Percentiles rank a stretch among this genome's conserved stretches.
Evolutionary conservation across 345 rosid genomes (phyloP).

Genomic region (Carallia brachiata): DNA sequence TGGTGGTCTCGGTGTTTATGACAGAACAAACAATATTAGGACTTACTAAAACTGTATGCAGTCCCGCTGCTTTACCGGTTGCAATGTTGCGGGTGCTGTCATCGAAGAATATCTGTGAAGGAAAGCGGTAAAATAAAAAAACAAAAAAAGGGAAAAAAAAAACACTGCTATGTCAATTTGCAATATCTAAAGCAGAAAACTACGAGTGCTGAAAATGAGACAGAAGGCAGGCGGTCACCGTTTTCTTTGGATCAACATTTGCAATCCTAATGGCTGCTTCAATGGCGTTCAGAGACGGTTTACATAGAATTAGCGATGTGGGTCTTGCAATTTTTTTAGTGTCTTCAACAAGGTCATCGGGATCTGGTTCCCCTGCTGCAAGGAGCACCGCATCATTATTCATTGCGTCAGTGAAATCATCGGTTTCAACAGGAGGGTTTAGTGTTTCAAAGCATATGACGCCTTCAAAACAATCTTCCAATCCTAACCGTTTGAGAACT

Average conservation of each 20-base stretch:
- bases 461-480: constrained; percentile 53
- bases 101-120: constrained; percentile 70
- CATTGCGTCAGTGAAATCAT: constrained; percentile 1
- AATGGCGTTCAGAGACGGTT: constrained; percentile 22
- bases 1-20: no score
- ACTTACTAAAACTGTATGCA: constrained; percentile 25
- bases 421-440: constrained; percentile 38
- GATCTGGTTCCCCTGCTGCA: constrained; percentile 17
- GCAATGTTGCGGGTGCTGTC: constrained; percentile 27
- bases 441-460: constrained; percentile 78
- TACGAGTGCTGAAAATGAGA: neutral
- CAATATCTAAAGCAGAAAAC: neutral
- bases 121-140: neutral
- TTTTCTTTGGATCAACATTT: constrained; percentile 22
- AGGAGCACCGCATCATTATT: constrained; percentile 16
- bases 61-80: constrained; percentile 24
- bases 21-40: neutral
- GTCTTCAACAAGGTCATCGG: neutral
- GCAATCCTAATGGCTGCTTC: constrained; percentile 18
- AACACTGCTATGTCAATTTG: neutral
- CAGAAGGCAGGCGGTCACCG: constrained; percentile 12
- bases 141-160: neutral
- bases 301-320: constrained; percentile 22
- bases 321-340: constrained; percentile 16
- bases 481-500: constrained; percentile 26